These are phyloP conservation scores for Clavispora carvajalis DNA, from an alignment of 805 yeast genomes.

Conservation along the genomic window DNA sequence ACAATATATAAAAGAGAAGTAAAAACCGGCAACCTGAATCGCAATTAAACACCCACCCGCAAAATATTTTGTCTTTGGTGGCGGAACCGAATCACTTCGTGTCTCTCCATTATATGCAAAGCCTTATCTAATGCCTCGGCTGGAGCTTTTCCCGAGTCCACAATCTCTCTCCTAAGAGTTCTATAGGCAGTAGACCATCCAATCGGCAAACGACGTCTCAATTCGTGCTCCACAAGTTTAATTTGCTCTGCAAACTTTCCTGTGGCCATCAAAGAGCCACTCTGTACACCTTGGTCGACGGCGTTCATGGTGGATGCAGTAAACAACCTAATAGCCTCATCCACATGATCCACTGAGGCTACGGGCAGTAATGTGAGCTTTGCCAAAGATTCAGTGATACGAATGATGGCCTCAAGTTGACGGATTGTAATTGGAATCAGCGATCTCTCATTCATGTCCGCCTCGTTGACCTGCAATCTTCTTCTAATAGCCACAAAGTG, in stretches of 20 bases:
- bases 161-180: slow-evolving; percentile 79
- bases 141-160: slow-evolving; percentile 55
- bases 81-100: slow-evolving; percentile 82
- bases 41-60: slow-evolving; percentile 11
- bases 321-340: slow-evolving; percentile 90
- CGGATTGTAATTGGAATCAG: slow-evolving; percentile 96
- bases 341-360: slow-evolving; percentile 85
- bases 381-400: slow-evolving; percentile 92
- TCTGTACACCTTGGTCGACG: slow-evolving; percentile 58
- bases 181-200: slow-evolving; percentile 93
- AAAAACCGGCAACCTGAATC: neutral
- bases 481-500: slow-evolving; percentile 90
- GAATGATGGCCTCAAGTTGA: slow-evolving; percentile 94
- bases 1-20: neutral
- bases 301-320: slow-evolving; percentile 98
- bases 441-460: slow-evolving; percentile 79
- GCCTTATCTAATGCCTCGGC: slow-evolving; percentile 80
- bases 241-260: slow-evolving; percentile 68
- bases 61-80: slow-evolving; percentile 47
- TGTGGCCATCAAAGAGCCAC: slow-evolving; percentile 39
- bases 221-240: slow-evolving; percentile 71
- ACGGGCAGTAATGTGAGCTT: slow-evolving; percentile 77
- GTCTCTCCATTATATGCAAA: slow-evolving; percentile 71
- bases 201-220: slow-evolving; percentile 85
- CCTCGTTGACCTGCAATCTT: slow-evolving; percentile 74